Base-by-base conservation (phyloP, 371 early-diverging fungal genomes). In the Globomyces sp. region DNA sequence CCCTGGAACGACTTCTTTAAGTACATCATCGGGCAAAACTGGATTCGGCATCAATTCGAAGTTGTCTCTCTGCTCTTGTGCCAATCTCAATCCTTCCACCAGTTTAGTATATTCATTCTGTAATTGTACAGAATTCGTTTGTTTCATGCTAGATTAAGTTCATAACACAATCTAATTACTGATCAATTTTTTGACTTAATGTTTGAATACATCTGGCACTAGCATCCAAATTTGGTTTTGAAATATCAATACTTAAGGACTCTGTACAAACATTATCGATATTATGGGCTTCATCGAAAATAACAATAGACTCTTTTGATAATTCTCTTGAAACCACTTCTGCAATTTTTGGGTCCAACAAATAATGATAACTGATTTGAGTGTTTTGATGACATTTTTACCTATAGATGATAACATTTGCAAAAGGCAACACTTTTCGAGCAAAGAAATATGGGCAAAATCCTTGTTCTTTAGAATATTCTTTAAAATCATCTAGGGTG, bases 221-320 rank as follows among this genome's bases (percentile, higher is more conserved):
- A 0, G 91, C 87, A 60, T 99, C 99, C 63, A 99, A 78, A 55
- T 89, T 91, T 6, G 90, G 92, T 53, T 94, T 80, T 39, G 88
- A 93, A 34, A 99, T 80, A 73, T 99, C 96, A 64, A 99, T 88
- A 68, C 94, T 94, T 52, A 99, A 75, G 1, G 97, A 90, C 66
- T 99, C 99, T 49, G 99, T 96, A 78, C 99, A 99, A 3, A 95
- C 97, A 80, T 94, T 95, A 78, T 97, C 97, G 65, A 99, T 99
- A 74, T 99, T 99, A 82, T 99, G 99, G 2, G 99, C 99, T 75
- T 99, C 99, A 80, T 99, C 99, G 85, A 99, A 99, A 2, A 99
- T 94, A 3, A 99, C 94, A 63, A 99, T 96, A 62, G 90, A 86
- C 66, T 99, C 94, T 73, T 89, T 90, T n/a, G 92, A 87, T 40